These are phyloP conservation scores for Trichaptum fuscoviolaceum DNA, from an alignment of 768 basidiomycete genomes.

Conservation along the genomic window DNA sequence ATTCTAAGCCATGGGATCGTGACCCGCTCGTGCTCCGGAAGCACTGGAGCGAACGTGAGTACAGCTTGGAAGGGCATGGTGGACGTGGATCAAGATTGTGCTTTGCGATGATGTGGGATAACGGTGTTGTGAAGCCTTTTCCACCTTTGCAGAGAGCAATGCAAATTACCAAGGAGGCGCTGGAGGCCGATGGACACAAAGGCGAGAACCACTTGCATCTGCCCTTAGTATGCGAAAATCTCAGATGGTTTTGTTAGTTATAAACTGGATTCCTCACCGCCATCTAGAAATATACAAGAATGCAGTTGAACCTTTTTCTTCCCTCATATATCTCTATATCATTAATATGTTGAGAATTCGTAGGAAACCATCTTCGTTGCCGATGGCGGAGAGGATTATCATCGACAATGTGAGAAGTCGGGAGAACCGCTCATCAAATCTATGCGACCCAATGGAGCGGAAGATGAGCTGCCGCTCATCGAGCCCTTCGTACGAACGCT, in stretches of 20 bases:
- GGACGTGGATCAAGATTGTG: slow-evolving; percentile 37
- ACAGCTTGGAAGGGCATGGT: slow-evolving; percentile 42
- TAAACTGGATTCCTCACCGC: slow-evolving; percentile 29
- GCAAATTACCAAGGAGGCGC: slow-evolving; percentile 33
- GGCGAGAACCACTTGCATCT: slow-evolving; percentile 26
- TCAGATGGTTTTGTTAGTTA: slow-evolving; percentile 19
- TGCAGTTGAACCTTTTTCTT: slow-evolving; percentile 15
- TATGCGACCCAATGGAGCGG: slow-evolving; percentile 29
- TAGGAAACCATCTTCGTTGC: slow-evolving; percentile 34
- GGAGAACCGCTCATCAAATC: slow-evolving; percentile 40
- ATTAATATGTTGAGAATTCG: neutral
- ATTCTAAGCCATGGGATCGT: slow-evolving; percentile 45
- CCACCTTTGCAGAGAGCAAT: slow-evolving; percentile 52
- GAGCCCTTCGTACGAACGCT: slow-evolving; percentile 40
- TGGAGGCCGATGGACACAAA: slow-evolving; percentile 46
- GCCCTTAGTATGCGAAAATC: neutral
- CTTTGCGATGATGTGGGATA: slow-evolving; percentile 44
- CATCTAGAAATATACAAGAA: slow-evolving; percentile 25
- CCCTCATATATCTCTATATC: neutral
- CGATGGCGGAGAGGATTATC: slow-evolving; percentile 37
- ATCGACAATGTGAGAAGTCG: slow-evolving; percentile 28
- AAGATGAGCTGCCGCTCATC: slow-evolving; percentile 34
- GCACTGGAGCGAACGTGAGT: slow-evolving; percentile 41
- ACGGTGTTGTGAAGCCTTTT: slow-evolving; percentile 41
- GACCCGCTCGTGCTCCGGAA: slow-evolving; percentile 49